Evolutionary conservation across 169 alveolate species (phyloP).

Genomic region (Eimeria falciformis): DNA sequence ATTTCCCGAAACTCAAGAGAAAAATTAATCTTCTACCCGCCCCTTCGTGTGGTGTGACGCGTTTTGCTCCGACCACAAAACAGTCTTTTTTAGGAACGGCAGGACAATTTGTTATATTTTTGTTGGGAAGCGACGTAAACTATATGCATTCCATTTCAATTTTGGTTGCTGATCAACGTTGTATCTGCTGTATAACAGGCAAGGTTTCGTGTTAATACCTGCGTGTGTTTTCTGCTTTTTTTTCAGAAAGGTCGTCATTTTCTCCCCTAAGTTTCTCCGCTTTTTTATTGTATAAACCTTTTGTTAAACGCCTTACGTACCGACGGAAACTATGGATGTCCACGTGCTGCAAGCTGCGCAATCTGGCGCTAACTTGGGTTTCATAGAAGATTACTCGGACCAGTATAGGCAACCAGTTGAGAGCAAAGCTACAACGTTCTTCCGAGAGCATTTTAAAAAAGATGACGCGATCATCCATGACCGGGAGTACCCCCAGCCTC

Average conservation of each 20-base stretch:
- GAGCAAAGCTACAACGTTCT: not conserved
- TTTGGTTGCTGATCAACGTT: too few relatives aligned
- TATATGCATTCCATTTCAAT: not conserved
- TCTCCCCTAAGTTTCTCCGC: not conserved
- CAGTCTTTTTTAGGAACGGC: not conserved
- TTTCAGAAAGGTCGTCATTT: not conserved
- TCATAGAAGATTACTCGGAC: not conserved
- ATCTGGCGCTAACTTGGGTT: not conserved
- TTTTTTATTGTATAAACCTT: not conserved
- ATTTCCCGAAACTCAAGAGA: not conserved
- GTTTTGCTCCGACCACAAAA: not conserved
- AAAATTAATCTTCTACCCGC: not conserved
- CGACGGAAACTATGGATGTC: not conserved
- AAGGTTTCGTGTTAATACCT: not conserved
- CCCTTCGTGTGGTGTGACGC: not conserved
- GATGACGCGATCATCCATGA: not conserved
- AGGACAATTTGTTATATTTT: not conserved
- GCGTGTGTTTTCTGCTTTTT: not conserved
- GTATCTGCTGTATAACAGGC: not conserved
- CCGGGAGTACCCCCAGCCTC: slow-evolving; percentile 55
- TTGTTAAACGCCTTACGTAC: too few relatives aligned
- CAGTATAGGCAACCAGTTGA: not conserved
- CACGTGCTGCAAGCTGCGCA: not conserved
- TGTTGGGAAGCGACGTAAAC: too few relatives aligned
- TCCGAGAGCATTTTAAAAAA: not conserved